Conservation (phyloP, 1,284 basidiomycete species). For the Schizophyllum amplum region DNA sequence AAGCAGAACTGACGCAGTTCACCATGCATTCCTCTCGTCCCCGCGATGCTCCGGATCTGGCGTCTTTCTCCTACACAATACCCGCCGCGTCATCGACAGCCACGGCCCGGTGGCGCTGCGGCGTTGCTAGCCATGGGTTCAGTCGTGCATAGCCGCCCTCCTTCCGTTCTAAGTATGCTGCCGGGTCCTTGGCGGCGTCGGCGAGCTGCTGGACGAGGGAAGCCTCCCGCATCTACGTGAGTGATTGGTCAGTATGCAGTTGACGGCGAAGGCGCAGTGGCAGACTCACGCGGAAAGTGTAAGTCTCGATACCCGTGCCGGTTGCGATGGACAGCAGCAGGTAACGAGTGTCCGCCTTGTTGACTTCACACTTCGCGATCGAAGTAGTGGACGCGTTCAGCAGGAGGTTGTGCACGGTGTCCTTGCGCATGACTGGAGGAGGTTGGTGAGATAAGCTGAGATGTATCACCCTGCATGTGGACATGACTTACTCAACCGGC, state of each 20-base stretch:
- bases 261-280: neutral
- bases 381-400: neutral
- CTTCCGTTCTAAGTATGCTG: neutral
- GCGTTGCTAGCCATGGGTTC: neutral
- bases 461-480: neutral
- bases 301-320: neutral
- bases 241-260: neutral
- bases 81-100: neutral
- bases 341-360: neutral
- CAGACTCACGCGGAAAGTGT: neutral
- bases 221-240: neutral
- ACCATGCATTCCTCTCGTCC: too few relatives aligned
- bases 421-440: neutral
- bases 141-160: neutral
- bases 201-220: neutral
- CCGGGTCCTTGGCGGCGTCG: neutral
- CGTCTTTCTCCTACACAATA: neutral
- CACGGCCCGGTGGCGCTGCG: neutral
- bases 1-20: too few relatives aligned
- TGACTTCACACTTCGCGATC: neutral
- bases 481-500: constrained; percentile 59
- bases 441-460: neutral
- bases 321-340: neutral
- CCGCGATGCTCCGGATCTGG: too few relatives aligned
- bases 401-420: neutral